Evolutionary conservation across 306 rosid genomes (phyloP), one percentile per base, ranked within the genome.

Genomic region (Arachis stenosperma): DNA sequence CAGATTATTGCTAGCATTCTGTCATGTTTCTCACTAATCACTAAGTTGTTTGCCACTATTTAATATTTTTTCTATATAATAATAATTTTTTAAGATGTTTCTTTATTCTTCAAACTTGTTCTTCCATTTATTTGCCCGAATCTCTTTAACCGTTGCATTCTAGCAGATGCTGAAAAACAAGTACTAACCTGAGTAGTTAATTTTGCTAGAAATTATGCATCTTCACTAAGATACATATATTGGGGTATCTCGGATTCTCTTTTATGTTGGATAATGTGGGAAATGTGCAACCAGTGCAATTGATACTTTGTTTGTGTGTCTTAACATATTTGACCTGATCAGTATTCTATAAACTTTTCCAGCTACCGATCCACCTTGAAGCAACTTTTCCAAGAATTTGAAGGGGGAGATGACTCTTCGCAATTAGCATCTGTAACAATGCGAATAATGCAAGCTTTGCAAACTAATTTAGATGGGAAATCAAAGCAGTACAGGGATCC

Each of bases 381-480:
- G 87, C 99, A 94, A 77, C 98, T 94, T 81, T 94, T 94, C 67
- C 90, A 82, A 83, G 99, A 94, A 77, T 80, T 94, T 81, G 97
- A 87, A 73, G 80, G 68, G 48, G 93, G 87, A 58, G 87, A 83
- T 46, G 98, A 85, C 50, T 75, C 84, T 67, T 87, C 99, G 13
- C 95, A 94, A 74, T 81, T 94, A 74, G 99, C 96, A 40, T 78
- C 92, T 58, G 97, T 94, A 66, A 94, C 99, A 10, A 90, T 85
- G 93, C 88, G 85, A 78, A 94, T 94, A 83, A 94, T 94, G 99
- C 96, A 94, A 83, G 99, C 98, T 70, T 88, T 94, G 76, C 99
- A 94, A 78, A 85, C 88, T 76, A 94, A 94, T 85, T 90, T 94
- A 86, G 99, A 94, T 44, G 98, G 91, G 63, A 94, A 94, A 83